Evolutionary conservation across 345 rosid species (phyloP).

Genomic region (Lepidium sativum): DNA sequence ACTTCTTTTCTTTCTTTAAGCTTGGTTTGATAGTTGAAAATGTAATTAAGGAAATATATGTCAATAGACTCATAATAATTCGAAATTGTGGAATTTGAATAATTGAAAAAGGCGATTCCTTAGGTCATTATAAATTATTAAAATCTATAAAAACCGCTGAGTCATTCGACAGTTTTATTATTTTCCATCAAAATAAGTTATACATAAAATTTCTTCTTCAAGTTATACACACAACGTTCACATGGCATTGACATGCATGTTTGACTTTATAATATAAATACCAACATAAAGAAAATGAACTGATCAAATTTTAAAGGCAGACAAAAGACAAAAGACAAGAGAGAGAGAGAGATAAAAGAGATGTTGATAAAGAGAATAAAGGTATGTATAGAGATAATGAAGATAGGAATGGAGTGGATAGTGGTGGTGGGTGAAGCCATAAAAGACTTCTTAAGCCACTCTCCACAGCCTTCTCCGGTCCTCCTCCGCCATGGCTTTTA

Average conservation of each 20-base stretch:
- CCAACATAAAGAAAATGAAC: not conserved
- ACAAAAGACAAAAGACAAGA: not conserved
- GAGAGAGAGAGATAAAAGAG: not conserved
- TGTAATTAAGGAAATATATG: not conserved
- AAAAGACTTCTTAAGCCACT: not conserved
- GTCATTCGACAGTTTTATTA: too few species aligned
- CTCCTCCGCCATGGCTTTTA: not conserved
- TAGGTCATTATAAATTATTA: too few species aligned
- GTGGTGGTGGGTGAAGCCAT: constrained; percentile 12
- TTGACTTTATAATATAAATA: not conserved
- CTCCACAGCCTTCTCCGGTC: not conserved
- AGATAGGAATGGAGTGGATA: not conserved
- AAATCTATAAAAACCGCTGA: too few species aligned
- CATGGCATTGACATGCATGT: not conserved
- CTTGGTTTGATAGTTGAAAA: not conserved
- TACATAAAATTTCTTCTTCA: too few species aligned
- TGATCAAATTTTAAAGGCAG: not conserved
- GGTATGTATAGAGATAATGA: constrained; percentile 5
- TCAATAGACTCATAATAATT: not conserved
- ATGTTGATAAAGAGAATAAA: constrained; percentile 13
- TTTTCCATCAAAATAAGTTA: too few species aligned
- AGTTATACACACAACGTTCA: not conserved
- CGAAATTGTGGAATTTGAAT: too few species aligned
- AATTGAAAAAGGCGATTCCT: too few species aligned
- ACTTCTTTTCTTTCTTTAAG: too few species aligned